A percentile compares a stretch with the other conserved stretches of the same genome.
These are phyloP conservation scores for Cryptococcus sp. DNA, from an alignment of 1,284 basidiomycete species.

Conservation along the genomic window DNA sequence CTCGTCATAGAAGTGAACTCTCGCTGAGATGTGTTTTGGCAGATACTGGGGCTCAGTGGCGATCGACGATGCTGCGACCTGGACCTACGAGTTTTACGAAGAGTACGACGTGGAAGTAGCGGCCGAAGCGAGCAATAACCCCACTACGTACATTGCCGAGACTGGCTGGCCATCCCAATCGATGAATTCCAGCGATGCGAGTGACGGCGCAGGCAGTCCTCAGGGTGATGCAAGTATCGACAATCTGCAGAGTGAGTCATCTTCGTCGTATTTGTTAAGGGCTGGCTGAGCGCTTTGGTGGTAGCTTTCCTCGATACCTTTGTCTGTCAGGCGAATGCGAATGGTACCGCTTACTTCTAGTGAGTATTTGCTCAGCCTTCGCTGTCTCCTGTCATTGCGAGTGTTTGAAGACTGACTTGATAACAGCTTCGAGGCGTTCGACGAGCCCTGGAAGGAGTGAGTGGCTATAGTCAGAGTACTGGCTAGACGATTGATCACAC, in stretches of 20 bases:
- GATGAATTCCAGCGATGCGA: slow-evolving; percentile 60
- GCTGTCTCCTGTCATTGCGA: too few relatives aligned
- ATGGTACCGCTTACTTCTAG: slow-evolving; percentile 75
- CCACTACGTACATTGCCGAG: slow-evolving; percentile 82
- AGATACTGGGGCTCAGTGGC: slow-evolving; percentile 64
- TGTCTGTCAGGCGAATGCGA: slow-evolving; percentile 80
- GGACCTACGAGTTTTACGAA: slow-evolving; percentile 65
- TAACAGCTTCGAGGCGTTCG: slow-evolving; percentile 64
- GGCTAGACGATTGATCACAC: not conserved
- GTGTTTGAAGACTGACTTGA: slow-evolving; percentile 1
- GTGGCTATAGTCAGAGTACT: slow-evolving; percentile 12
- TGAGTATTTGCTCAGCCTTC: slow-evolving; percentile 6
- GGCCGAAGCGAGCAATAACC: slow-evolving; percentile 61
- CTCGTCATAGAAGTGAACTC: not conserved
- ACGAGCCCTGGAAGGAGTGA: slow-evolving; percentile 79
- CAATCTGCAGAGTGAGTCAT: slow-evolving; percentile 64
- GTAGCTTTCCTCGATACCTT: slow-evolving; percentile 73
- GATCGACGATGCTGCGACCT: slow-evolving; percentile 67
- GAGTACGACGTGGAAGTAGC: slow-evolving; percentile 60
- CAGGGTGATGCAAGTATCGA: slow-evolving; percentile 61
- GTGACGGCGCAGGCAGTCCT: slow-evolving; percentile 52
- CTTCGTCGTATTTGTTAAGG: not conserved
- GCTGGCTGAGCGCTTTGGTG: slow-evolving; percentile 3
- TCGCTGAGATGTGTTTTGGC: not conserved
- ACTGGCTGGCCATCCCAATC: slow-evolving; percentile 79